Conservation (phyloP, 2,329 filamentous ascomycete genomes). For the Paracorniculantispora psalliotae region DNA sequence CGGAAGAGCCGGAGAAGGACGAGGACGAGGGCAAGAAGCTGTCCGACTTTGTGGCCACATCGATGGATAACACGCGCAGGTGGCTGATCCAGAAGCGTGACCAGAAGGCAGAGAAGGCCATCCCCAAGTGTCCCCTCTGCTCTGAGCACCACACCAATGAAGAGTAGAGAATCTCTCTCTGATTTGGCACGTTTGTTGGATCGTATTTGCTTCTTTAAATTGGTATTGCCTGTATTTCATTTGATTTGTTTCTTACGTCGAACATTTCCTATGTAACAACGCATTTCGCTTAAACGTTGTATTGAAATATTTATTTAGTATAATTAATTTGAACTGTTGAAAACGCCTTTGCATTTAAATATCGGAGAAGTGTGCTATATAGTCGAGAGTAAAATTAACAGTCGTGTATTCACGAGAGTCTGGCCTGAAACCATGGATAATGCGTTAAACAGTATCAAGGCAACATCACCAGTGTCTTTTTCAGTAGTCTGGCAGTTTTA, state of each 20-base stretch:
- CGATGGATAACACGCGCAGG: conserved; percentile 14
- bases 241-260: not conserved
- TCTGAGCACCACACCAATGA: not conserved
- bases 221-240: not conserved
- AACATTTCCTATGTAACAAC: not conserved
- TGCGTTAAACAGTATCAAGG: not conserved
- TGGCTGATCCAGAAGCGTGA: conserved; percentile 20
- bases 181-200: not conserved
- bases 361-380: not conserved
- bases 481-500: conserved; percentile 15
- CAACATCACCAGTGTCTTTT: not conserved
- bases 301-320: not conserved
- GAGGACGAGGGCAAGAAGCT: conserved; percentile 19
- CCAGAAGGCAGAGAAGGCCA: conserved; percentile 14
- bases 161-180: not conserved
- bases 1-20: conserved; percentile 21
- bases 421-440: not conserved
- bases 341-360: not conserved
- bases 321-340: not conserved
- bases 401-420: not conserved
- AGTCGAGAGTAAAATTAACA: conserved; percentile 4
- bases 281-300: not conserved
- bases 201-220: not conserved
- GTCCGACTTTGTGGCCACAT: conserved; percentile 26
- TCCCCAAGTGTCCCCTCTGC: not conserved